Evolutionary conservation across 139 green algal genomes (phyloP).

Genomic region (Zygnema circumcarinatum): DNA sequence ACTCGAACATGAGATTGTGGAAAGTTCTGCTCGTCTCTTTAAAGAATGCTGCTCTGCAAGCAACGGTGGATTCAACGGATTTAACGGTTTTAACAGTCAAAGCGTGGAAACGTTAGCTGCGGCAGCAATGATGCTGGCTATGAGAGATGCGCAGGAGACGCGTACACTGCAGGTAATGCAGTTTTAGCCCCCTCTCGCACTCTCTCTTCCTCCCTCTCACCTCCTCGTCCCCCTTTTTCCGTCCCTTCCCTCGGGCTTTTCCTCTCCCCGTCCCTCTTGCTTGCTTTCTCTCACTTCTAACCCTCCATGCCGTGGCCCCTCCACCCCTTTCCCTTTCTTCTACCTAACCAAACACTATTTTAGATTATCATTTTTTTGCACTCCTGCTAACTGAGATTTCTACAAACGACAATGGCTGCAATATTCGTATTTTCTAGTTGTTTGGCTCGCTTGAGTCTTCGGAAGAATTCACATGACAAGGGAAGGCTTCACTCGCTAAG

Average conservation of each 20-base stretch:
- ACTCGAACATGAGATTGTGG: background rate
- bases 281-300: background rate
- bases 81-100: background rate
- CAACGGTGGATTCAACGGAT: background rate
- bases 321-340: no score
- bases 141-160: slow-evolving; percentile 33
- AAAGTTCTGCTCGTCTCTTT: background rate
- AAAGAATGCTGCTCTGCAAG: background rate
- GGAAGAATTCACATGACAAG: no score
- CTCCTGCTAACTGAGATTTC: no score
- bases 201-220: background rate
- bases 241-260: no score
- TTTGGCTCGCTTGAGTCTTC: no score
- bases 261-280: background rate
- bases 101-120: slow-evolving; percentile 32
- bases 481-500: no score
- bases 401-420: no score
- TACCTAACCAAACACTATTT: no score
- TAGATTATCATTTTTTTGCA: no score
- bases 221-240: background rate
- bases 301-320: no score
- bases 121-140: slow-evolving; percentile 45
- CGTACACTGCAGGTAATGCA: slow-evolving; percentile 8
- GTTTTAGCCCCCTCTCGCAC: background rate
- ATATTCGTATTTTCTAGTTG: no score